Conservation (phyloP, 495 filamentous ascomycete species). For the Staphylotrichum tortipilum region DNA sequence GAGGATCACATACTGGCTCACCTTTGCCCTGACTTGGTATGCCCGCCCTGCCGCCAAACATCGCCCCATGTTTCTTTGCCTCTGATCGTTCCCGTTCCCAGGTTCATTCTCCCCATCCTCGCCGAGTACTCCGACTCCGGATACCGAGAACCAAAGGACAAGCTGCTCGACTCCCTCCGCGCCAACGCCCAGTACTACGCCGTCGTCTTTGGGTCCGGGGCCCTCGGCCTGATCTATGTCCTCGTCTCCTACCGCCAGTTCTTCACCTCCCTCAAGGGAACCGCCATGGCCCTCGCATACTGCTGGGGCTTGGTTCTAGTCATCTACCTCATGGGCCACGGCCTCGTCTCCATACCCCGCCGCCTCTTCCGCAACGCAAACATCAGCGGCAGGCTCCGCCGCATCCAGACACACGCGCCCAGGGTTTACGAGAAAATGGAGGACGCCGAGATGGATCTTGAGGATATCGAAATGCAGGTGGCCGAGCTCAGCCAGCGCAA, state of each 20-base stretch:
- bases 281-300: conserved; percentile 89
- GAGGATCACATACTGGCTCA: conserved; percentile 94
- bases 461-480: conserved; percentile 74
- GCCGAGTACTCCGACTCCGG: conserved; percentile 91
- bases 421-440: conserved; percentile 77
- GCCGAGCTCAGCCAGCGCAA: conserved; percentile 69
- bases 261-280: conserved; percentile 56
- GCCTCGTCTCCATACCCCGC: conserved; percentile 82
- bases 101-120: conserved; percentile 87
- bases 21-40: conserved; percentile 88
- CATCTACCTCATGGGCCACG: conserved; percentile 96
- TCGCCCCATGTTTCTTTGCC: background rate
- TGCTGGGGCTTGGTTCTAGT: conserved; percentile 84
- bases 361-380: conserved; percentile 67
- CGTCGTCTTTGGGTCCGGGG: conserved; percentile 61
- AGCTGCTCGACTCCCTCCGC: conserved; percentile 72
- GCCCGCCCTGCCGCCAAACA: conserved; percentile 10
- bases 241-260: conserved; percentile 61
- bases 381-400: conserved; percentile 58
- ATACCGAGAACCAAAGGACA: conserved; percentile 73
- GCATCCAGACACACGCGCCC: conserved; percentile 71
- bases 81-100: conserved; percentile 28
- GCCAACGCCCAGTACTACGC: conserved; percentile 83
- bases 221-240: conserved; percentile 73
- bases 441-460: conserved; percentile 72